Base-by-base conservation (phyloP, 305 asterid genomes). In the Withania somnifera region DNA sequence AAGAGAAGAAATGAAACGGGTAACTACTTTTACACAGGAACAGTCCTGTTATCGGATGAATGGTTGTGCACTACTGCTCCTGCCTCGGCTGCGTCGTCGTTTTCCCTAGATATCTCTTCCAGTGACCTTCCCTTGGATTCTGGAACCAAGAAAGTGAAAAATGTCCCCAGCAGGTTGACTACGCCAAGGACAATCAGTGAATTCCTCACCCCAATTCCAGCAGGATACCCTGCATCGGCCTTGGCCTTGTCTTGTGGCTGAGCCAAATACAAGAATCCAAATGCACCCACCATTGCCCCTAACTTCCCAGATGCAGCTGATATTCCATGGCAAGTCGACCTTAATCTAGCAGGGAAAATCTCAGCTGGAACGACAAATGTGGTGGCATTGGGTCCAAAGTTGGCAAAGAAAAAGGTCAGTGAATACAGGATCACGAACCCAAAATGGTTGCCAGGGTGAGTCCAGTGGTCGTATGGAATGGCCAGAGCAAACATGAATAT, bases 291-390 rank as follows among this genome's bases (percentile, higher is more conserved):
- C 32, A 89, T 89, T 22, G 90, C 92, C 5, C 92, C 92, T 40
- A 86, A 3, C 63, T 89, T 89, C 10, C 92, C 92, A 0, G 90
- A 76, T 5, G 92, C 92, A 0, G 91, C 90, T 10, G 92, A 89
- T 78, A 89, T 86, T 0, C 92, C 91, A 15, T 88, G 92, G 73
- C 92, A 89, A 0, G 91, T 89, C 0, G 92, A 86, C 17, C 92
- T 79, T 1, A 89, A 73, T 51, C 92, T 80, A 24, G 92, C 90
- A 0, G 90, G 92, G 68, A 89, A 89, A 7, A 89, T 89, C 90
- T 89, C 92, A 5, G 91, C 92, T 3, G 92, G 91, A 5, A 89
- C 92, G 3, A 87, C 89, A n/a, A 89, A 89, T 15, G 92, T 89
- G 0, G 92, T 89, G 4, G 89, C n/a, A n/a, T n/a, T n/a, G n/a